phyloP scores from a whole-genome alignment of 768 basidiomycete genomes.

The Auricularia heimuer region DNA sequence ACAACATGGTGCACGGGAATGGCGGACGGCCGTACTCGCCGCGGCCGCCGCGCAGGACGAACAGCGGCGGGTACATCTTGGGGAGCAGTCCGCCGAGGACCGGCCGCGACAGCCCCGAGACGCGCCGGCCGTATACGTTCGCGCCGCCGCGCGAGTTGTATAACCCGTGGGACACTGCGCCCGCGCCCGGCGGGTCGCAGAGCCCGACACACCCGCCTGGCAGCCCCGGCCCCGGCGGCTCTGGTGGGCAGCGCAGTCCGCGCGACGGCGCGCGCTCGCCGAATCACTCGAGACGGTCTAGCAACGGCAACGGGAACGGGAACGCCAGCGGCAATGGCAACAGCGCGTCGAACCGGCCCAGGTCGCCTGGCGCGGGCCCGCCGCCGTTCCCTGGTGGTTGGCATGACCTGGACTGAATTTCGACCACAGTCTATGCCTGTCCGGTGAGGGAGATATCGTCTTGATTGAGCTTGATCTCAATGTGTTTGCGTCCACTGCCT shows the following conservation, averaged over 20 bases:
- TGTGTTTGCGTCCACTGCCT: too few species aligned
- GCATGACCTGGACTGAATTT: not conserved
- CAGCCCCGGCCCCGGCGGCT: too few species aligned
- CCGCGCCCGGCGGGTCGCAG: not conserved
- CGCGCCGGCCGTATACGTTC: not conserved
- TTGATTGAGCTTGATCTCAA: too few species aligned
- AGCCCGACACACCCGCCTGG: not conserved
- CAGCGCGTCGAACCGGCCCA: not conserved
- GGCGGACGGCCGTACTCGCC: not conserved
- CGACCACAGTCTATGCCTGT: too few species aligned
- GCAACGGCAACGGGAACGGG: not conserved
- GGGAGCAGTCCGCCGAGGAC: not conserved
- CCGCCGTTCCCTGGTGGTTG: not conserved
- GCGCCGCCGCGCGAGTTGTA: not conserved
- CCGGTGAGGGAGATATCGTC: too few species aligned
- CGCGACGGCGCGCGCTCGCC: too few species aligned
- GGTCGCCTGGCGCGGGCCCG: not conserved
- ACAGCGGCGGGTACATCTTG: not conserved
- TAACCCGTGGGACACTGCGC: not conserved
- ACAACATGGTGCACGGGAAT: not conserved
- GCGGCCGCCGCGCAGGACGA: not conserved
- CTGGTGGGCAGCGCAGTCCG: too few species aligned
- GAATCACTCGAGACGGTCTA: too few species aligned
- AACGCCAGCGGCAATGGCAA: not conserved
- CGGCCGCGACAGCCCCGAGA: not conserved